Conservation (phyloP, 164 flowering plant species). For the Piper longum region DNA sequence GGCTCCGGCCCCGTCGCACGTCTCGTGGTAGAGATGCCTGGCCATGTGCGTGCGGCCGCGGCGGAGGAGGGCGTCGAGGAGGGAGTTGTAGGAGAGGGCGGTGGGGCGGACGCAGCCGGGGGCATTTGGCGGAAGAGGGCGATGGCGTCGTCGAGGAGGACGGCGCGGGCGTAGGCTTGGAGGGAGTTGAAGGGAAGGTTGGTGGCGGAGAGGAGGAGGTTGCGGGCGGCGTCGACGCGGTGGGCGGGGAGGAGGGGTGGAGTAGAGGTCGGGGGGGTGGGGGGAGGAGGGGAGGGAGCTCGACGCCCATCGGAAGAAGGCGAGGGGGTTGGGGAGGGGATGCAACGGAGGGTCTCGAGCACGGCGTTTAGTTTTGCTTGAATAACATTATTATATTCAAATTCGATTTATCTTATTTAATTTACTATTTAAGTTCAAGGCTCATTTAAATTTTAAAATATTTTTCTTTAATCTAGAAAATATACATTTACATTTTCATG, state of each 20-base stretch:
- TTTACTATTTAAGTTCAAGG: no score
- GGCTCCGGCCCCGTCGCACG: constrained; percentile 38
- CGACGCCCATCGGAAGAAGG: constrained; percentile 2
- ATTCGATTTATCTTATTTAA: no score
- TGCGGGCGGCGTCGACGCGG: not conserved
- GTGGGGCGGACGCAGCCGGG: constrained; percentile 40
- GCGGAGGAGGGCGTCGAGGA: not conserved
- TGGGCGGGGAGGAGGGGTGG: constrained; percentile 10
- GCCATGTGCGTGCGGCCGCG: constrained; percentile 19
- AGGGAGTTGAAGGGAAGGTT: not conserved
- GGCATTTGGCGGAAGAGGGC: constrained; percentile 47
- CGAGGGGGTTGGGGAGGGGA: not conserved
- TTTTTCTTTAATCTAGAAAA: no score
- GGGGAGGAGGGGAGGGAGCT: not conserved
- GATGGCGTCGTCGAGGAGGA: constrained; percentile 14
- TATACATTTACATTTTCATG: no score
- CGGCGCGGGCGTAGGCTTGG: not conserved
- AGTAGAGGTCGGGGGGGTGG: not conserved
- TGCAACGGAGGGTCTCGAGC: not conserved
- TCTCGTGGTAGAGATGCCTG: constrained; percentile 46
- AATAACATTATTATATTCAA: not conserved
- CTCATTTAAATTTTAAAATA: no score
- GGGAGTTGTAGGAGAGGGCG: constrained; percentile 4
- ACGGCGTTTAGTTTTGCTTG: not conserved
- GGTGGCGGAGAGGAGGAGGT: constrained; percentile 24